Evolutionary conservation across 208 protist species (phyloP).

Genomic region (Trichomonas vaginalis): DNA sequence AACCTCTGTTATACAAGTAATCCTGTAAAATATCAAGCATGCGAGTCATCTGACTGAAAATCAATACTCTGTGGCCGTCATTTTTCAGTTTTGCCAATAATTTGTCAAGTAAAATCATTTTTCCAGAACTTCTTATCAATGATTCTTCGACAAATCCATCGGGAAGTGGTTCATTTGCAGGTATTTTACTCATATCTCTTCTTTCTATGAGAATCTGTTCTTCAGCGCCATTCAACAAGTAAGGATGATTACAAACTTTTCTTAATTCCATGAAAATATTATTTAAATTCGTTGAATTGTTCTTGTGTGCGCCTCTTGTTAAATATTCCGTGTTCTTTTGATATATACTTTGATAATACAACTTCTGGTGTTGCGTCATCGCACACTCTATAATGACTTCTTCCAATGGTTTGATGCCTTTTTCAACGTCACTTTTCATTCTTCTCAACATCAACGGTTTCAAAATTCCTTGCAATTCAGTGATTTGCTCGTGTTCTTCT

Average conservation of each 20-base stretch:
- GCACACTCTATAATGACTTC: slow-evolving; percentile 54
- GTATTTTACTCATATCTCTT: neutral
- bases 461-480: slow-evolving; percentile 35
- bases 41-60: slow-evolving; percentile 90
- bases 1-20: slow-evolving; percentile 24
- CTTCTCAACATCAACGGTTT: slow-evolving; percentile 58
- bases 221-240: slow-evolving; percentile 36
- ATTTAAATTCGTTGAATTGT: neutral
- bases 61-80: slow-evolving; percentile 66
- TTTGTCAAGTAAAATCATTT: slow-evolving; percentile 49
- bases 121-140: slow-evolving; percentile 38
- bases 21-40: slow-evolving; percentile 39
- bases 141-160: neutral
- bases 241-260: slow-evolving; percentile 74
- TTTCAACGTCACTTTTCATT: slow-evolving; percentile 77
- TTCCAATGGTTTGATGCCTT: slow-evolving; percentile 63
- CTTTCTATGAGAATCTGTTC: slow-evolving; percentile 1
- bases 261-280: slow-evolving; percentile 50
- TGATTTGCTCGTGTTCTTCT: slow-evolving; percentile 21
- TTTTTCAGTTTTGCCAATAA: slow-evolving; percentile 30
- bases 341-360: slow-evolving; percentile 55
- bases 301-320: neutral
- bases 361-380: slow-evolving; percentile 50
- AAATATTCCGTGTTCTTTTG: slow-evolving; percentile 39
- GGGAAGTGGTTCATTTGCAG: neutral